These are phyloP conservation scores for Eucalyptus caleyi DNA, from an alignment of 345 rosid genomes.

Conservation along the genomic window DNA sequence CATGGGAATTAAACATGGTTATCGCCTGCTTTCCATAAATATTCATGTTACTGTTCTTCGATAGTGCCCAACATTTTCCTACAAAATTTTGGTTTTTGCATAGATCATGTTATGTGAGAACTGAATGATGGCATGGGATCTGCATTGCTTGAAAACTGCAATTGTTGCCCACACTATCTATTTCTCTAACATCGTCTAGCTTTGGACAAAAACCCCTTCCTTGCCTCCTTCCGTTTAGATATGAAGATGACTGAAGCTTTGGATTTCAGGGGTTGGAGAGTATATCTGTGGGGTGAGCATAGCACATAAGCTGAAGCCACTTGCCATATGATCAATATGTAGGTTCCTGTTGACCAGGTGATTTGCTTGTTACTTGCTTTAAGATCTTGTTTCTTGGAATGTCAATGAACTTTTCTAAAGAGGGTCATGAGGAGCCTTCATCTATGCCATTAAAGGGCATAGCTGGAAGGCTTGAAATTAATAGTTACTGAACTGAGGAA, in stretches of 20 bases:
- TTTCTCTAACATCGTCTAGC: background rate
- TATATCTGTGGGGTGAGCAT: conserved; percentile 71
- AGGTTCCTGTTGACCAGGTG: background rate
- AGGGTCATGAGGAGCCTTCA: background rate
- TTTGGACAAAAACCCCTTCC: background rate
- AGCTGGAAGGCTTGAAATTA: background rate
- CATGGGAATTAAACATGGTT: background rate
- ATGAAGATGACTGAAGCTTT: background rate
- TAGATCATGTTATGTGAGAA: background rate
- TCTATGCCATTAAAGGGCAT: background rate
- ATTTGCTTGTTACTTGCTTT: background rate
- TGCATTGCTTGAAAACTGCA: background rate
- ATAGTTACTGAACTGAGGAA: background rate
- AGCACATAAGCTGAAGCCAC: conserved; percentile 58
- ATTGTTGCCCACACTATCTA: background rate
- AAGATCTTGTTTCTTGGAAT: background rate
- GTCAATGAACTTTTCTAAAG: background rate
- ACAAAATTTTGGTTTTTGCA: fast-evolving
- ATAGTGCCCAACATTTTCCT: background rate
- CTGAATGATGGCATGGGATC: background rate
- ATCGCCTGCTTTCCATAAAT: background rate
- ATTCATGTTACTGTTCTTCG: background rate
- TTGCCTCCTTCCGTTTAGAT: background rate
- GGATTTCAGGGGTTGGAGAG: conserved; percentile 65
- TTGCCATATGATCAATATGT: conserved; percentile 55